These are phyloP conservation scores for Moelleriella libera DNA, from an alignment of 2,329 filamentous ascomycete species.

Conservation along the genomic window DNA sequence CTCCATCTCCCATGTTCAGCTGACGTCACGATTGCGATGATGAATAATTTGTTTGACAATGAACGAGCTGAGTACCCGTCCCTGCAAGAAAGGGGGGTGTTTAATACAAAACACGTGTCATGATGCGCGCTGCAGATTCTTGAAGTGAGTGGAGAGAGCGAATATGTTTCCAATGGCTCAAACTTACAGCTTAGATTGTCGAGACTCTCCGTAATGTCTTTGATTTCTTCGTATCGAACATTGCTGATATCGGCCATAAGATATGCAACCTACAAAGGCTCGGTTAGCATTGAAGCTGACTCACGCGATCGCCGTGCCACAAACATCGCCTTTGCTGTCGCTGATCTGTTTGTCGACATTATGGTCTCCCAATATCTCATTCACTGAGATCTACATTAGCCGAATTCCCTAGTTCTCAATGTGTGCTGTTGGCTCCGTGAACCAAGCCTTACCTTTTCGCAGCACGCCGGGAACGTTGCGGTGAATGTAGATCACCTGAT, in stretches of 20 bases:
- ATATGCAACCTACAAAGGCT: conserved; percentile 54
- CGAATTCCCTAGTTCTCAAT: neutral
- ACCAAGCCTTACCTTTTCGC: conserved; percentile 46
- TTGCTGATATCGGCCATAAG: conserved; percentile 95
- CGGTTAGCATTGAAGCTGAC: neutral
- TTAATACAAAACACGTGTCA: conserved; percentile 33
- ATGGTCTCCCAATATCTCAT: conserved; percentile 85
- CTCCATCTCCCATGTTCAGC: no score
- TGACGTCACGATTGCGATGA: no score
- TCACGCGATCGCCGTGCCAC: conserved; percentile 9
- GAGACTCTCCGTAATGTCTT: conserved; percentile 69
- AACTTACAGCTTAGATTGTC: conserved; percentile 66
- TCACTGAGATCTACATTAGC: conserved; percentile 42
- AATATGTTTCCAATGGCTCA: neutral
- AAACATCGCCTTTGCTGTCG: conserved; percentile 79
- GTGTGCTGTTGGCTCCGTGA: neutral
- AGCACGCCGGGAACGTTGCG: conserved; percentile 92
- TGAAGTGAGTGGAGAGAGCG: neutral
- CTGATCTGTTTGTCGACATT: conserved; percentile 99
- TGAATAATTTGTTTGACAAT: no score
- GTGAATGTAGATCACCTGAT: conserved; percentile 81
- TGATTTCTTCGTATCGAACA: conserved; percentile 68
- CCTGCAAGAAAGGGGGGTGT: neutral
- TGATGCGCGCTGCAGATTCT: conserved; percentile 22
- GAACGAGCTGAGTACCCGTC: no score